A percentile compares a stretch with the other conserved stretches of the same genome.
phyloP scores from a whole-genome alignment of 2,329 filamentous ascomycete species.

The Ceratocystis eucalypticola region DNA sequence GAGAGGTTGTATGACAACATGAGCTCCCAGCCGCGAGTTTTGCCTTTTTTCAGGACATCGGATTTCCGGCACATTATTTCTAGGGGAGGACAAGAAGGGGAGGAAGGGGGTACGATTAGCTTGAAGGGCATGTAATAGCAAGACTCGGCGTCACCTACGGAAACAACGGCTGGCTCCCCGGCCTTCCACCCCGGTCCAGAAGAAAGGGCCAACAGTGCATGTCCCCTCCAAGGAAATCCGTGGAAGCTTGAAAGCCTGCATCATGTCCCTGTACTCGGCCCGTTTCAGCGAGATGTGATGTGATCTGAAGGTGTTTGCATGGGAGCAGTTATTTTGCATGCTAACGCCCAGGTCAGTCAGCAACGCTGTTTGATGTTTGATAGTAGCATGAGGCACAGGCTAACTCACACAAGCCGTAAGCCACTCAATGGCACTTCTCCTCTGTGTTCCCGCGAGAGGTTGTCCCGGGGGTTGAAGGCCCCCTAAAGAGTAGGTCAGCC shows the following conservation, averaged over 20 bases:
- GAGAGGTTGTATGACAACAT: conserved; percentile 46
- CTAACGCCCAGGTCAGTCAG: conserved; percentile 25
- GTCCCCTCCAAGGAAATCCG: conserved; percentile 45
- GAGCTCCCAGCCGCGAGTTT: conserved; percentile 50
- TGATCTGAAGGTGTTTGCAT: conserved; percentile 45
- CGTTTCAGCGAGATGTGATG: conserved; percentile 40
- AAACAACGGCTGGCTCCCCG: conserved; percentile 44
- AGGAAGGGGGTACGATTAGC: not conserved
- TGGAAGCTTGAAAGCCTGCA: conserved; percentile 40
- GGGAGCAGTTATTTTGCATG: conserved; percentile 41
- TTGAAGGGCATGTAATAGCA: not conserved
- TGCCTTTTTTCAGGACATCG: conserved; percentile 51
- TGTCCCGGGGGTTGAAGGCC: conserved; percentile 34
- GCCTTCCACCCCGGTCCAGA: conserved; percentile 45
- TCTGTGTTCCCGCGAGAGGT: conserved; percentile 27
- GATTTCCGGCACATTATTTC: conserved; percentile 52
- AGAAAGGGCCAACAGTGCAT: conserved; percentile 48
- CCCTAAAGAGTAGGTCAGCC: conserved; percentile 30
- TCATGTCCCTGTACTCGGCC: conserved; percentile 42
- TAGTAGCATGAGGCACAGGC: not conserved
- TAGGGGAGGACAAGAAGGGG: not conserved
- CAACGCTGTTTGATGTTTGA: not conserved
- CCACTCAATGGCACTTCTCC: conserved; percentile 37
- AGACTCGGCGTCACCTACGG: conserved; percentile 30
- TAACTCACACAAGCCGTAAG: conserved; percentile 41